Conservation (phyloP, 805 yeast species). For the Kuraishia ogatae region DNA sequence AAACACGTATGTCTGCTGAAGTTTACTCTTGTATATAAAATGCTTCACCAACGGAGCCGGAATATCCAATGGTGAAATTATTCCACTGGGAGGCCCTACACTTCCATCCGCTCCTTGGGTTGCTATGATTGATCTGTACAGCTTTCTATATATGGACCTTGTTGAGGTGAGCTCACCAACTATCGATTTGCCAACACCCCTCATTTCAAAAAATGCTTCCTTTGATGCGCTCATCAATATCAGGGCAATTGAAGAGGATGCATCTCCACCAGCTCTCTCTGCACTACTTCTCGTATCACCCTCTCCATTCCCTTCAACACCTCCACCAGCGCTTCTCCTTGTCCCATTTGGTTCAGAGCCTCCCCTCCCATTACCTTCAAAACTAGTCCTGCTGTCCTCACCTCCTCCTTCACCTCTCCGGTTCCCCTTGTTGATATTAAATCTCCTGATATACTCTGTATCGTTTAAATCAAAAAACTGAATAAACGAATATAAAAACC, state of each 20-base stretch:
- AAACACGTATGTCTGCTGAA: conserved; percentile 53
- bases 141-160: conserved; percentile 22
- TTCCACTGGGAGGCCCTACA: conserved; percentile 22
- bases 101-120: conserved; percentile 19
- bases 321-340: not conserved
- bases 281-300: conserved; percentile 12
- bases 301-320: conserved; percentile 9
- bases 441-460: conserved; percentile 18
- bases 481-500: conserved; percentile 79
- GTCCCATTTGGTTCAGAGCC: no score
- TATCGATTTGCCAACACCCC: conserved; percentile 47
- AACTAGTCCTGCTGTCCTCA: no score
- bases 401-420: no score
- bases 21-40: conserved; percentile 70
- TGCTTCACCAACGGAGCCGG: conserved; percentile 60
- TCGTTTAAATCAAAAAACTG: conserved; percentile 40
- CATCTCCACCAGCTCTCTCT: no score
- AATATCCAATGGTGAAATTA: conserved; percentile 39
- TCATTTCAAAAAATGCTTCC: conserved; percentile 71
- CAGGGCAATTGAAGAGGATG: conserved; percentile 20
- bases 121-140: conserved; percentile 18
- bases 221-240: conserved; percentile 60
- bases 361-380: no score
- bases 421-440: conserved; percentile 16
- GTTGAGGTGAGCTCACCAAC: conserved; percentile 30